Percentiles rank a stretch among this genome's conserved stretches.
Evolutionary conservation across 2,329 filamentous ascomycete genomes (phyloP).

Genomic region (Ceratocystis smalleyi): DNA sequence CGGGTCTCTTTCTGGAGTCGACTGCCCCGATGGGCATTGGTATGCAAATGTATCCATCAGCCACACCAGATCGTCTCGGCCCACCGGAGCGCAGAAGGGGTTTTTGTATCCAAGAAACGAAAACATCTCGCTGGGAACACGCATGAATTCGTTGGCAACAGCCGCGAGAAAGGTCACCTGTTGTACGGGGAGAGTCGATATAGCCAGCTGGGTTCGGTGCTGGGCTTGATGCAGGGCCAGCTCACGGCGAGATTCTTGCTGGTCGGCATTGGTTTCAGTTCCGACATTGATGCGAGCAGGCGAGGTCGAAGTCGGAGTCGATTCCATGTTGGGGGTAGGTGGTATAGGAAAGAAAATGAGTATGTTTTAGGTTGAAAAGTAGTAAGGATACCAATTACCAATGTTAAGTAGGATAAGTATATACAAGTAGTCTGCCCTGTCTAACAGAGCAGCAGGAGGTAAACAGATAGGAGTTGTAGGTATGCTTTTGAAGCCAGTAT

Average conservation of each 20-base stretch:
- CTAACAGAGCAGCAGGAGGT: background rate
- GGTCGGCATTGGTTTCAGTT: background rate
- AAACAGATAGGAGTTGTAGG: background rate
- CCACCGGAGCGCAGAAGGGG: slow-evolving; percentile 44
- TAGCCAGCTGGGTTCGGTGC: background rate
- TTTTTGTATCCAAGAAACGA: slow-evolving; percentile 38
- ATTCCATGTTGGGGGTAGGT: background rate
- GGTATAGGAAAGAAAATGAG: background rate
- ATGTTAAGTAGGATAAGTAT: background rate
- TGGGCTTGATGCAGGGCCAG: too few species aligned
- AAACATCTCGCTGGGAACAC: slow-evolving; percentile 23
- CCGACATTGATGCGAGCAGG: background rate
- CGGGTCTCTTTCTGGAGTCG: slow-evolving; percentile 19
- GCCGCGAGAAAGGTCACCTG: background rate
- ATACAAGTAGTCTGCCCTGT: background rate
- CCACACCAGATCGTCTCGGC: slow-evolving; percentile 62
- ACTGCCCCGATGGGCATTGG: slow-evolving; percentile 49
- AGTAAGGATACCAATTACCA: background rate
- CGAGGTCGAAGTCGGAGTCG: background rate
- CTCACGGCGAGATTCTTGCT: background rate
- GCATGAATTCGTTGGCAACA: background rate
- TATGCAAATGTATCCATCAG: slow-evolving; percentile 54
- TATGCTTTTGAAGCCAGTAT: background rate
- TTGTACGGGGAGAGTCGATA: background rate
- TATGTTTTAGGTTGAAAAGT: background rate